These are phyloP conservation scores for Incumbomyces lentus DNA, from an alignment of 2,329 filamentous ascomycete species.

Conservation along the genomic window DNA sequence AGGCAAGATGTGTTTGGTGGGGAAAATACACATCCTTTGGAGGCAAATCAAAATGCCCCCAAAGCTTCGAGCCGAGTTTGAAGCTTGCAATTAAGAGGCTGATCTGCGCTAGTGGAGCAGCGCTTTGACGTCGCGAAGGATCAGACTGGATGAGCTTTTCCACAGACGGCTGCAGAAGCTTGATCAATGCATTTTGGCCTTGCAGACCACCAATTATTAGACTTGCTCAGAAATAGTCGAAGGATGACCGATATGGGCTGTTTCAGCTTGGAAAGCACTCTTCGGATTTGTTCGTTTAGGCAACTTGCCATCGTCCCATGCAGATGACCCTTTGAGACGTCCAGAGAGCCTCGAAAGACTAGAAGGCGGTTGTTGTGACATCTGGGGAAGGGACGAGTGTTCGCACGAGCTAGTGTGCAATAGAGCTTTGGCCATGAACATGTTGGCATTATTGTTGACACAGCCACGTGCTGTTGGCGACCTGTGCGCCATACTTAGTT, in stretches of 20 bases:
- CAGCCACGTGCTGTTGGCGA: no score
- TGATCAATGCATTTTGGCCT: not conserved
- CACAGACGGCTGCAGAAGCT: no score
- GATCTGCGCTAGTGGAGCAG: not conserved
- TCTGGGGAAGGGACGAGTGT: no score
- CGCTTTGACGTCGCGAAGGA: not conserved
- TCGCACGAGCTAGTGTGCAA: no score
- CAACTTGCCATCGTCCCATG: not conserved
- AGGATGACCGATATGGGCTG: constrained; percentile 1
- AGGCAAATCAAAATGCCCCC: not conserved
- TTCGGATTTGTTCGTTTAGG: not conserved
- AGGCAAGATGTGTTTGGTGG: not conserved
- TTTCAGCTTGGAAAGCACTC: constrained; percentile 3
- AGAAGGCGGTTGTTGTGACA: no score
- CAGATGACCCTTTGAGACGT: no score
- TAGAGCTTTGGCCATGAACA: no score
- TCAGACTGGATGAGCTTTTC: not conserved
- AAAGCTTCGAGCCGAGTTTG: not conserved
- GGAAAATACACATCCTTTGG: not conserved
- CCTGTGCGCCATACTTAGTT: no score
- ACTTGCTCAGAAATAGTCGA: constrained; percentile 4
- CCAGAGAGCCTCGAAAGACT: no score
- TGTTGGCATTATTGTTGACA: no score
- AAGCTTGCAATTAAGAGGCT: no score
- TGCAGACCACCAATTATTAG: not conserved